Conservation (phyloP, 495 filamentous ascomycete genomes). For the Aspergillus asperescens region DNA sequence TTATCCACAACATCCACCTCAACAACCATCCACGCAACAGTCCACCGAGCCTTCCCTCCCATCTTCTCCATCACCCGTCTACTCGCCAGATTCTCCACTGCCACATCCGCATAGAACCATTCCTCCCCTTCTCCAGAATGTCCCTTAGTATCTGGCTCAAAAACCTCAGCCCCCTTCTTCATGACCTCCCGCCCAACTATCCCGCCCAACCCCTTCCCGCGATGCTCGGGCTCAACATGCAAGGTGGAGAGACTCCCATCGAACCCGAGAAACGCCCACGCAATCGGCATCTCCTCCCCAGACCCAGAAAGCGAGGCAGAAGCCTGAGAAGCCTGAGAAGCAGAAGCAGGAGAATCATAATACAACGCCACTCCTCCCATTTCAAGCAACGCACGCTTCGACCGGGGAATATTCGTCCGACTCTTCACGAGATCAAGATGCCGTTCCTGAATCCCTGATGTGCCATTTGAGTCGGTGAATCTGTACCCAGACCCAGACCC, state of each 20-base stretch:
- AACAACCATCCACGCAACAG: slow-evolving; percentile 7
- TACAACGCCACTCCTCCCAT: slow-evolving; percentile 36
- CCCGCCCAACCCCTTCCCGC: slow-evolving; percentile 41
- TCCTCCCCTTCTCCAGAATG: background rate
- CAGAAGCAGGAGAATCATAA: slow-evolving; percentile 3
- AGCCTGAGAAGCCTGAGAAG: background rate
- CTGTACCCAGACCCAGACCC: slow-evolving; percentile 27
- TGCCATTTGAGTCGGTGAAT: slow-evolving; percentile 24
- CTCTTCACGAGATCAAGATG: slow-evolving; percentile 37
- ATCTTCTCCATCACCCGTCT: slow-evolving; percentile 11
- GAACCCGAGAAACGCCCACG: slow-evolving; percentile 40
- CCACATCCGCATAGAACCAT: slow-evolving; percentile 8
- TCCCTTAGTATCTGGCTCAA: no score
- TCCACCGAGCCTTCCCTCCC: background rate
- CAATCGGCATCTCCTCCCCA: slow-evolving; percentile 33
- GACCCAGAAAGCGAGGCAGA: background rate
- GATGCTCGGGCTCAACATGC: slow-evolving; percentile 46
- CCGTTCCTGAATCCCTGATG: slow-evolving; percentile 18
- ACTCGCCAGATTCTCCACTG: slow-evolving; percentile 1
- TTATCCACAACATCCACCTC: background rate
- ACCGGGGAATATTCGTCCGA: slow-evolving; percentile 37
- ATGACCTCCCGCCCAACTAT: slow-evolving; percentile 34
- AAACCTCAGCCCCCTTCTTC: slow-evolving; percentile 24
- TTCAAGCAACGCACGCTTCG: slow-evolving; percentile 23
- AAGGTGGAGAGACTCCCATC: slow-evolving; percentile 46